Evolutionary conservation across 2,329 filamentous ascomycete species (phyloP).

Genomic region (Trichoderma lentiforme): DNA sequence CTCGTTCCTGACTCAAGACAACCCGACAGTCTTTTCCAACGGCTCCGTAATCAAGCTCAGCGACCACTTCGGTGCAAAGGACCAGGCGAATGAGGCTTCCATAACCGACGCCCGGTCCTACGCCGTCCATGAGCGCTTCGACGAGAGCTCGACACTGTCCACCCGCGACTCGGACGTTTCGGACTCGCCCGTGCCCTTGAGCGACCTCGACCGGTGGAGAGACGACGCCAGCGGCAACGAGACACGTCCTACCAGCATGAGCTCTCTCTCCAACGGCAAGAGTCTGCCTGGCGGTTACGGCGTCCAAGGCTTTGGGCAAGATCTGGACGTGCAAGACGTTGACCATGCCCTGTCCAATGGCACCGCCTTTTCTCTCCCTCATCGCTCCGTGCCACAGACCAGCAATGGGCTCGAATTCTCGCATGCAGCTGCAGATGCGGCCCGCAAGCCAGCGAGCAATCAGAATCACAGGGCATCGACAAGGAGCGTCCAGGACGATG

Average conservation of each 20-base stretch:
- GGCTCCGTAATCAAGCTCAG: conserved; percentile 45
- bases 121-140: conserved; percentile 50
- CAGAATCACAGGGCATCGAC: conserved; percentile 20
- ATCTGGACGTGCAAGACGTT: conserved; percentile 9
- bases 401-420: conserved; percentile 20
- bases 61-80: conserved; percentile 36
- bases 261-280: conserved; percentile 56
- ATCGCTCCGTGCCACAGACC: conserved; percentile 29
- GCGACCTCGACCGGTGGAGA: conserved; percentile 29
- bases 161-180: conserved; percentile 52
- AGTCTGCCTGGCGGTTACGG: conserved; percentile 35
- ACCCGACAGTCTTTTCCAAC: conserved; percentile 40
- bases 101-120: conserved; percentile 43
- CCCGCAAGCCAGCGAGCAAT: conserved; percentile 18
- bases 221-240: conserved; percentile 29
- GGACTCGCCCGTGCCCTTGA: conserved; percentile 42
- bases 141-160: conserved; percentile 53
- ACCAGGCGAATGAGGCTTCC: conserved; percentile 35
- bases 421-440: conserved; percentile 15
- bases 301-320: conserved; percentile 26
- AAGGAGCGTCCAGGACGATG: conserved; percentile 21
- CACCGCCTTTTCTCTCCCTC: conserved; percentile 25
- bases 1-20: conserved; percentile 51
- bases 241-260: conserved; percentile 53
- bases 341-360: conserved; percentile 29